Percentiles rank a stretch among this genome's conserved stretches.
Conservation (phyloP, 805 yeast species). For the Kuraishia borneana region DNA sequence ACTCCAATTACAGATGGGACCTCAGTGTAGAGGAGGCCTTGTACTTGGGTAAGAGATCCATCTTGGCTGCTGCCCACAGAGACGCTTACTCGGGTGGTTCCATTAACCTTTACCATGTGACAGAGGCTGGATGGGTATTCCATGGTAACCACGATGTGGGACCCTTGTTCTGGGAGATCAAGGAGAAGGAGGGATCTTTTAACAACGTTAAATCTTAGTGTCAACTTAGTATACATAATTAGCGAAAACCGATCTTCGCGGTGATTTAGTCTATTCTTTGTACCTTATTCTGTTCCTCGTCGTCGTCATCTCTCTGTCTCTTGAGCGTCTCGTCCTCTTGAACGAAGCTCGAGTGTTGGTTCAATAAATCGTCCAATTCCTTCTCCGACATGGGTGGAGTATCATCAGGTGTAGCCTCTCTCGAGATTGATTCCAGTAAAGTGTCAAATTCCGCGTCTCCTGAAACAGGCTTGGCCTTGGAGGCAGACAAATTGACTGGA, state of each 20-base stretch:
- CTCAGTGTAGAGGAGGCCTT: slow-evolving; percentile 87
- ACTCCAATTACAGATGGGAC: slow-evolving; percentile 88
- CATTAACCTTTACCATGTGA: slow-evolving; percentile 83
- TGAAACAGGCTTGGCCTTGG: neutral
- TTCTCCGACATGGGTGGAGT: slow-evolving; percentile 5
- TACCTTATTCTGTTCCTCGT: neutral
- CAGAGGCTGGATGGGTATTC: slow-evolving; percentile 88
- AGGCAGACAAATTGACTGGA: too few relatives aligned
- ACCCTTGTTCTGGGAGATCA: slow-evolving; percentile 81
- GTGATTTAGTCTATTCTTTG: neutral
- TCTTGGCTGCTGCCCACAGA: slow-evolving; percentile 96
- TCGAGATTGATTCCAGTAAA: slow-evolving; percentile 8
- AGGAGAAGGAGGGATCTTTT: slow-evolving; percentile 80
- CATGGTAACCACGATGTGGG: slow-evolving; percentile 96
- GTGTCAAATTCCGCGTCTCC: slow-evolving; percentile 7
- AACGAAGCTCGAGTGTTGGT: slow-evolving; percentile 5
- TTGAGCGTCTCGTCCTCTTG: neutral
- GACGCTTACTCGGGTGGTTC: slow-evolving; percentile 98
- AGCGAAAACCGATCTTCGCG: neutral
- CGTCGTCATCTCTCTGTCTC: slow-evolving; percentile 1
- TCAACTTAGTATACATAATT: slow-evolving; percentile 1
- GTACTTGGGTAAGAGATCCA: slow-evolving; percentile 88
- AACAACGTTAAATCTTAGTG: slow-evolving; percentile 46
- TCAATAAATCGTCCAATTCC: slow-evolving; percentile 12
- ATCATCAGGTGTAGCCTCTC: slow-evolving; percentile 7